phyloP scores from a whole-genome alignment of 2,329 filamentous ascomycete species.

The Aspergillus caelatus region DNA sequence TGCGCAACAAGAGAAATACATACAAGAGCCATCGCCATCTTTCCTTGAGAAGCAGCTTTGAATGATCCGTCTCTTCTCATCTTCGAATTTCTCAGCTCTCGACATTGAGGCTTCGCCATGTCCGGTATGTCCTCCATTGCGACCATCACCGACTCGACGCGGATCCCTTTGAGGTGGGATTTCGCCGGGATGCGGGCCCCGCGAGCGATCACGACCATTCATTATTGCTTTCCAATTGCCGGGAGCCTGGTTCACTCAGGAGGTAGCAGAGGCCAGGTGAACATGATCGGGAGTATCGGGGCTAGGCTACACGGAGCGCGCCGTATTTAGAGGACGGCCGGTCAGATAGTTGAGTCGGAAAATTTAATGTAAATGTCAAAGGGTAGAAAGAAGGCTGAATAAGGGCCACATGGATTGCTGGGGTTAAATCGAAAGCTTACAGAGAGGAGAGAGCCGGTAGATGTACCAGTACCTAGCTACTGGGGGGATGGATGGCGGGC shows the following conservation, averaged over 20 bases:
- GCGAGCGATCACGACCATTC: constrained; percentile 41
- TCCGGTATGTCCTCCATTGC: constrained; percentile 31
- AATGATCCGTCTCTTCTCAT: constrained; percentile 92
- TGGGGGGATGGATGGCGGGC: constrained; percentile 26
- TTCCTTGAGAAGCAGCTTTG: constrained; percentile 92
- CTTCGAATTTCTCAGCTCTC: constrained; percentile 85
- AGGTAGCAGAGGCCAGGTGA: constrained; percentile 30
- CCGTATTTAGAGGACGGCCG: background rate
- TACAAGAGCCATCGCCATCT: constrained; percentile 83
- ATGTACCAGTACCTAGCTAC: constrained; percentile 28
- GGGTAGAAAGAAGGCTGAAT: background rate
- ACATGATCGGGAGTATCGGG: constrained; percentile 33
- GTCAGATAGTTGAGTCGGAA: background rate
- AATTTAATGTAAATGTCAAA: background rate
- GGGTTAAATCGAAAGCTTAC: background rate
- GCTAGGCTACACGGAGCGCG: constrained; percentile 19
- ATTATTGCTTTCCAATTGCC: constrained; percentile 31
- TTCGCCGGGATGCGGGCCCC: constrained; percentile 34
- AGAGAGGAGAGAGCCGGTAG: constrained; percentile 20
- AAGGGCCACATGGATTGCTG: background rate
- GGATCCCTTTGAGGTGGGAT: constrained; percentile 33
- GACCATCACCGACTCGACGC: constrained; percentile 37
- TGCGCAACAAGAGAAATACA: constrained; percentile 41
- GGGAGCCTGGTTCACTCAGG: constrained; percentile 29
- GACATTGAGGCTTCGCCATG: constrained; percentile 38